Evolutionary conservation across 176 grass and related monocot species (phyloP).

Genomic region (Puya raimondii): DNA sequence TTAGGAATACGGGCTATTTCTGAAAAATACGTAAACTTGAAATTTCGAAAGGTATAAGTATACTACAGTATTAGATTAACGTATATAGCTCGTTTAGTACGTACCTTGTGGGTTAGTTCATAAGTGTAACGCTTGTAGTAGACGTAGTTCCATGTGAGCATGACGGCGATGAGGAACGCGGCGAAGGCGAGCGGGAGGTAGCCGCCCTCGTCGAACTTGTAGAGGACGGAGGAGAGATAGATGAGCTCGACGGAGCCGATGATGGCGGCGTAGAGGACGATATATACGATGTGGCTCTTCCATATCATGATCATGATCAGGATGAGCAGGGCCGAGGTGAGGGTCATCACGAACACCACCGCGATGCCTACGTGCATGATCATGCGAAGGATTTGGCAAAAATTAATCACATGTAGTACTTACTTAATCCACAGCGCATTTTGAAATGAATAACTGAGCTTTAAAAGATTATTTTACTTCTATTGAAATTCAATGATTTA

Average conservation of each 20-base stretch:
- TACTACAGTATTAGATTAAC: no score
- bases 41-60: no score
- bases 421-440: no score
- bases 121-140: constrained; percentile 10
- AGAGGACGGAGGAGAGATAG: constrained; percentile 31
- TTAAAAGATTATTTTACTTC: no score
- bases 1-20: no score
- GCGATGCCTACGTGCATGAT: constrained; percentile 52
- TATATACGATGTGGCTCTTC: constrained; percentile 67
- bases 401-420: no score
- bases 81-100: background rate
- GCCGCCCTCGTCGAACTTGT: constrained; percentile 14
- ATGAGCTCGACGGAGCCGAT: constrained; percentile 57
- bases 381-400: background rate
- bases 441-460: no score
- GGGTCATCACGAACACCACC: constrained; percentile 79
- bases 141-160: constrained; percentile 16
- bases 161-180: background rate
- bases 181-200: constrained; percentile 8
- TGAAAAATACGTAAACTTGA: no score
- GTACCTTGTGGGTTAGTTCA: constrained; percentile 12
- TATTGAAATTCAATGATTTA: no score
- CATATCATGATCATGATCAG: constrained; percentile 79
- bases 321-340: constrained; percentile 73
- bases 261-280: constrained; percentile 45